Evolutionary conservation across 768 basidiomycete genomes (phyloP).

Genomic region (Agrocybe chaxingu): DNA sequence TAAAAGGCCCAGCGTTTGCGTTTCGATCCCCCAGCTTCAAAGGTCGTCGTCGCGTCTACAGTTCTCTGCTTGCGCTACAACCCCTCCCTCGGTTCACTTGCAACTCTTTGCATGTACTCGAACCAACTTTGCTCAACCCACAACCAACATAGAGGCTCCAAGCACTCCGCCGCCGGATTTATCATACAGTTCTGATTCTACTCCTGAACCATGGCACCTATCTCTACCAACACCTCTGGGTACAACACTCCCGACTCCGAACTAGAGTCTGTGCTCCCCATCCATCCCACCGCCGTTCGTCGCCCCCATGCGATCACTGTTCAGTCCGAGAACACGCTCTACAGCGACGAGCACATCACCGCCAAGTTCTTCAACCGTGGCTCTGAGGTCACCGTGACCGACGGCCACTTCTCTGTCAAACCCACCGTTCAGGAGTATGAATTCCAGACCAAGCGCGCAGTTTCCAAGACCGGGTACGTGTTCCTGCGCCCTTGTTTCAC

Average conservation of each 20-base stretch:
- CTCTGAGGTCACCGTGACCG: slow-evolving; percentile 61
- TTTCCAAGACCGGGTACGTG: slow-evolving; percentile 89
- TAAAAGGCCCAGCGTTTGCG: slow-evolving; percentile 11
- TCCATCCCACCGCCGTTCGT: slow-evolving; percentile 86
- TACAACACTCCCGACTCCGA: slow-evolving; percentile 71
- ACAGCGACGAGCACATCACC: slow-evolving; percentile 80
- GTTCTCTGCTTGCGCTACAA: slow-evolving; percentile 13
- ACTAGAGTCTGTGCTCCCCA: slow-evolving; percentile 62
- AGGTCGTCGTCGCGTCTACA: slow-evolving; percentile 1
- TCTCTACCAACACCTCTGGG: slow-evolving; percentile 53
- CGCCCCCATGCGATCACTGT: slow-evolving; percentile 75
- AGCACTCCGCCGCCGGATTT: slow-evolving; percentile 76
- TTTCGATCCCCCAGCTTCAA: slow-evolving; percentile 2
- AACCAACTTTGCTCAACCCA: slow-evolving; percentile 90
- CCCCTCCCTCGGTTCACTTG: slow-evolving; percentile 29
- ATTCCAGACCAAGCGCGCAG: slow-evolving; percentile 86
- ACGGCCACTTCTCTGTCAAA: slow-evolving; percentile 75
- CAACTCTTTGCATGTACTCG: slow-evolving; percentile 83
- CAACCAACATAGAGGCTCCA: slow-evolving; percentile 84
- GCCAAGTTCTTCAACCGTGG: slow-evolving; percentile 81
- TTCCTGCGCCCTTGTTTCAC: slow-evolving; percentile 4
- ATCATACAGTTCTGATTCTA: slow-evolving; percentile 44
- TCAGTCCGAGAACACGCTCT: slow-evolving; percentile 76
- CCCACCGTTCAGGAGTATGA: slow-evolving; percentile 82
- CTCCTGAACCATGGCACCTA: slow-evolving; percentile 47